Base-by-base conservation (phyloP, 495 filamentous ascomycete species). In the Podospora pseudoanserina region DNA sequence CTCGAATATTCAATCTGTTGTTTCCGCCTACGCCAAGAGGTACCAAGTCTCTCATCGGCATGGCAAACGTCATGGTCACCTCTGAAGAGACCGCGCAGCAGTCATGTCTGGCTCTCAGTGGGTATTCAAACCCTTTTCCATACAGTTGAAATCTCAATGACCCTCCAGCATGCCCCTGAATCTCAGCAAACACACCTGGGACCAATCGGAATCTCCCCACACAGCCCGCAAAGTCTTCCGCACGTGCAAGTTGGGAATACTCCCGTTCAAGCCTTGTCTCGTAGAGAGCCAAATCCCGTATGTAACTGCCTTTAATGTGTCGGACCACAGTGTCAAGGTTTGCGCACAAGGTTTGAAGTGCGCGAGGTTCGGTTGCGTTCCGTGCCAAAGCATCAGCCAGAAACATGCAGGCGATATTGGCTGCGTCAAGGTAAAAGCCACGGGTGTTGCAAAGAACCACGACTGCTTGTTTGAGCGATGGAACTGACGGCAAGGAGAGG, bases 381-480 rank as follows among this genome's bases (percentile, higher is more conserved):
- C 23, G 27, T 3, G 20, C 49, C 28, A 65, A 68, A 2, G 67
- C 20, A 49, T 71, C 67, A 9, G 70, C 61, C 15, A 72, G 4
- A 23, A 67, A 49, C 54, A 72, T 71, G 26, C 70, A 34, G 3
- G 60, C 26, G n/a, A 72, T 23, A 30, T 72, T 74, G 49, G 72
- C 70, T 3, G 65, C 70, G 44, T 72, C 70, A 53, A 73, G 49
- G 19, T 62, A 65, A 39, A 67, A 70, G 3, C 67, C 70, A 3
- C 70, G 67, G 23, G 67, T 68, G 32, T 74, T 72, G 63, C 70
- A 70, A 3, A 74, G 68, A 4, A 72, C 72, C 1, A 72, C 72
- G 6, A 72, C 67, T 18, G 70, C 67, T 6, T 61, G 57, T 1
- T 72, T 59, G 11, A 23, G 53, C 4, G 57, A 39, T 0, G 68